phyloP scores from a whole-genome alignment of 441 rosid species.

The Euphorbia corollata region DNA sequence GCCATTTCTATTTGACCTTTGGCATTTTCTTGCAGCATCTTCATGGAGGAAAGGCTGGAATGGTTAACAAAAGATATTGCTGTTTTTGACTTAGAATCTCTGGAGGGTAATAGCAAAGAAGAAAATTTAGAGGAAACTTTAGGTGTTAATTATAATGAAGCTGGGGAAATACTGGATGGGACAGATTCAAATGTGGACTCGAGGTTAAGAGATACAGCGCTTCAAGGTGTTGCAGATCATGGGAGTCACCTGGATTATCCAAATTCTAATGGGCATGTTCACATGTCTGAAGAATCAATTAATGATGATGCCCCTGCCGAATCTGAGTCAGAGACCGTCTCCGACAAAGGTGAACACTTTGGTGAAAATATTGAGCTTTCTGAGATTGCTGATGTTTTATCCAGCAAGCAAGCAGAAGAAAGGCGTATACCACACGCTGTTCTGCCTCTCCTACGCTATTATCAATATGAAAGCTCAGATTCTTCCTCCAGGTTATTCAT shows the following conservation, averaged over 20 bases:
- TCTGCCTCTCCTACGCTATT: conserved; percentile 53
- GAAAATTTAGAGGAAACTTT: conserved; percentile 25
- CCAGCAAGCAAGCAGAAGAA: conserved; percentile 45
- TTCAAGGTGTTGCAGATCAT: conserved; percentile 30
- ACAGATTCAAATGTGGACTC: conserved; percentile 27
- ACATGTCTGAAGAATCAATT: conserved; percentile 23
- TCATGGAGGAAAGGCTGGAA: conserved; percentile 84
- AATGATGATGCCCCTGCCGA: conserved; percentile 25
- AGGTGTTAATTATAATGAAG: conserved; percentile 28
- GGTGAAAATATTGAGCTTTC: conserved; percentile 31
- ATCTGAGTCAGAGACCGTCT: conserved; percentile 33
- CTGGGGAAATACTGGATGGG: conserved; percentile 27
- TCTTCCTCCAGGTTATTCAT: conserved; percentile 59
- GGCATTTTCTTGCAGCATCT: conserved; percentile 50
- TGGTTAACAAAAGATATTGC: conserved; percentile 58
- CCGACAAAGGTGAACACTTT: conserved; percentile 27
- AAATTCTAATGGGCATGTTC: conserved; percentile 31
- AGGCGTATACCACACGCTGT: conserved; percentile 50
- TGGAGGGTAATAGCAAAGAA: conserved; percentile 27
- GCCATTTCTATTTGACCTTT: conserved; percentile 5
- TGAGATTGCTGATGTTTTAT: conserved; percentile 36
- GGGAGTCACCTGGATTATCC: conserved; percentile 29
- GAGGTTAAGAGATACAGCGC: conserved; percentile 31
- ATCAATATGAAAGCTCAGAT: conserved; percentile 76
- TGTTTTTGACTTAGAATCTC: conserved; percentile 43